These are phyloP conservation scores for Blyttiomyces sp. DNA, from an alignment of 371 early-diverging fungal species.

Conservation along the genomic window DNA sequence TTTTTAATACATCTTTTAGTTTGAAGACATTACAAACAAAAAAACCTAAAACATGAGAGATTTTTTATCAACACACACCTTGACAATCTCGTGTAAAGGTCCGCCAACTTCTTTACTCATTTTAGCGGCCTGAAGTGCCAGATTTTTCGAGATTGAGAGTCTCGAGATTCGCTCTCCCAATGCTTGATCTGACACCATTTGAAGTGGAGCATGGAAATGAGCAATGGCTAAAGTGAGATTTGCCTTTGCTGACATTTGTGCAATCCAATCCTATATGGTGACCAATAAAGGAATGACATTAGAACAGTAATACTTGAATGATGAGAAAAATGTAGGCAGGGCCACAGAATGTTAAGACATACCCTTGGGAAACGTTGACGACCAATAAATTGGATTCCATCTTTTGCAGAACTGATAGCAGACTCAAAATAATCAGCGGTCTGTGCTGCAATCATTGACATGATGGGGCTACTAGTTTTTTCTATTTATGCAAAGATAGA, in stretches of 20 bases:
- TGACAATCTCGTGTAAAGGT: constrained; percentile 21
- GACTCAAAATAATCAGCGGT: constrained; percentile 44
- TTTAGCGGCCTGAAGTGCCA: constrained; percentile 22
- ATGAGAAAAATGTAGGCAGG: too few relatives aligned
- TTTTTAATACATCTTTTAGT: neutral
- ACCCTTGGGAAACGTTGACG: constrained; percentile 34
- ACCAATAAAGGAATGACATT: too few relatives aligned
- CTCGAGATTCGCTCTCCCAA: constrained; percentile 46
- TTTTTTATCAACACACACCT: too few relatives aligned
- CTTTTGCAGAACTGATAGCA: constrained; percentile 14
- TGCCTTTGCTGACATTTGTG: constrained; percentile 36
- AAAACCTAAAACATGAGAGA: too few relatives aligned
- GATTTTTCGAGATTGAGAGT: constrained; percentile 23
- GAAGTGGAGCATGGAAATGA: constrained; percentile 46
- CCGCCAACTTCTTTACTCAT: constrained; percentile 29
- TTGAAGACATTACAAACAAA: neutral
- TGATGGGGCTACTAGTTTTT: constrained; percentile 33
- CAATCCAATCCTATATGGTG: constrained; percentile 27
- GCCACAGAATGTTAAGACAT: too few relatives aligned
- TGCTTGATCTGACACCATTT: constrained; percentile 23
- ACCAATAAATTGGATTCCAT: constrained; percentile 6
- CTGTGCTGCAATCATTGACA: constrained; percentile 41
- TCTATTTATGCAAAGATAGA: too few relatives aligned
- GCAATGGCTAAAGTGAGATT: constrained; percentile 45
- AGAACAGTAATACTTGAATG: too few relatives aligned